A percentile compares a stretch with the other conserved stretches of the same genome.
Evolutionary conservation across 2,329 filamentous ascomycete genomes (phyloP).

Genomic region (Sordariomycetes sp.): DNA sequence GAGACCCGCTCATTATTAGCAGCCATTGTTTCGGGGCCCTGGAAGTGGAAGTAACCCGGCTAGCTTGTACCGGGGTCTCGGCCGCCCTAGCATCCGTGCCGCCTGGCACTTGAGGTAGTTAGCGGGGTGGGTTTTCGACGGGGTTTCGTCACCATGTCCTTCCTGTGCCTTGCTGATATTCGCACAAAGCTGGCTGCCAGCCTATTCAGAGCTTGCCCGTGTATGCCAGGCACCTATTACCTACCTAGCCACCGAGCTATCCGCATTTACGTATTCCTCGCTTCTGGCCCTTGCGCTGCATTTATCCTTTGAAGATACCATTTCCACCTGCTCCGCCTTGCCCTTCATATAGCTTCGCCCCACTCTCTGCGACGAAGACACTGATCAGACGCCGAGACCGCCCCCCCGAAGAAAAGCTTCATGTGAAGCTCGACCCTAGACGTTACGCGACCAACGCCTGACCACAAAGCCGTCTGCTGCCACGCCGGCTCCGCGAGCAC

Average conservation of each 20-base stretch:
- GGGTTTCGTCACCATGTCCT: background rate
- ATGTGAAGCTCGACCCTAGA: background rate
- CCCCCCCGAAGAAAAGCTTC: background rate
- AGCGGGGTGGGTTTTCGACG: background rate
- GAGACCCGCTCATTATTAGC: background rate
- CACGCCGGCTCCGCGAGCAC: background rate
- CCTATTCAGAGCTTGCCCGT: background rate
- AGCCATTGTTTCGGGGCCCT: background rate
- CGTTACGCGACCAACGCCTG: background rate
- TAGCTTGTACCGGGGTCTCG: background rate
- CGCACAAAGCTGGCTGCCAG: background rate
- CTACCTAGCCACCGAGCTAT: background rate
- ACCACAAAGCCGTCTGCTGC: background rate
- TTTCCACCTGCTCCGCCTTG: background rate
- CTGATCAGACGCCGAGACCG: background rate
- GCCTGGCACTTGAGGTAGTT: background rate
- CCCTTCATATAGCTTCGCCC: background rate
- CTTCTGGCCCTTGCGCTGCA: background rate
- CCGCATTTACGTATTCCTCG: background rate
- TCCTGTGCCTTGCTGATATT: background rate
- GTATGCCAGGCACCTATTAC: background rate
- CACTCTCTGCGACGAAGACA: background rate
- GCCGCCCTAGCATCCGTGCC: background rate
- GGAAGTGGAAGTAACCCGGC: background rate
- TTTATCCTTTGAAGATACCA: background rate